A percentile compares a stretch with the other conserved stretches of the same genome.
phyloP scores from a whole-genome alignment of 768 basidiomycete species.

The Leucocoprinus sp. region DNA sequence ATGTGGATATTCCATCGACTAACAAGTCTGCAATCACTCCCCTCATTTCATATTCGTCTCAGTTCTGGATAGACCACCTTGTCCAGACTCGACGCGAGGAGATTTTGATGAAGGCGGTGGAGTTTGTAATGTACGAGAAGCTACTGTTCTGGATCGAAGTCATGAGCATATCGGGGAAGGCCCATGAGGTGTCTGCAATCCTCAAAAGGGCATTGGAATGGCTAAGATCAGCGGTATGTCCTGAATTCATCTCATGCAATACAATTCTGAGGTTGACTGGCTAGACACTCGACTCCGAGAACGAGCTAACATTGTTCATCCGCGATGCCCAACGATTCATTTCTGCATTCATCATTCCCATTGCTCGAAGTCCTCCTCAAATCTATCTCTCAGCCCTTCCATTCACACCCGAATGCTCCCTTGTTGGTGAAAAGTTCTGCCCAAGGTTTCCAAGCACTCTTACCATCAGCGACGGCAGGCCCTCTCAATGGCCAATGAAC shows the following conservation, averaged over 20 bases:
- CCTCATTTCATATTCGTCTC: constrained; percentile 22
- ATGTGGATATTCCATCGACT: constrained; percentile 19
- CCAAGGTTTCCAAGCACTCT: constrained; percentile 11
- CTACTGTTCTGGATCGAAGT: constrained; percentile 27
- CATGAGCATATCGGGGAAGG: constrained; percentile 18
- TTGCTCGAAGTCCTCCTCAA: constrained; percentile 18
- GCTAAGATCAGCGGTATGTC: constrained; percentile 13
- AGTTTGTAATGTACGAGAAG: constrained; percentile 17
- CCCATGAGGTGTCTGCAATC: constrained; percentile 6
- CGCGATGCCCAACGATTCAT: constrained; percentile 17
- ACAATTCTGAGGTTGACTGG: not conserved
- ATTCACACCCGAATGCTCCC: constrained; percentile 18
- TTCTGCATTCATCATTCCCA: constrained; percentile 13
- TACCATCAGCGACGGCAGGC: constrained; percentile 10
- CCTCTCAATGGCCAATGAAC: constrained; percentile 14
- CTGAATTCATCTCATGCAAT: not conserved
- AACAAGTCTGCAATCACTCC: constrained; percentile 19
- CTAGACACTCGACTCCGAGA: not conserved
- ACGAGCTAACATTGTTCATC: constrained; percentile 12
- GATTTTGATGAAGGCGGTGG: constrained; percentile 12
- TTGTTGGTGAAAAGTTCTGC: constrained; percentile 13
- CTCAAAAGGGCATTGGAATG: constrained; percentile 6
- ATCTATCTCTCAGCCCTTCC: constrained; percentile 23
- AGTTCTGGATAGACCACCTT: constrained; percentile 25
- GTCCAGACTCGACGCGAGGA: not conserved